These are phyloP conservation scores for Alternaria sp. DNA, from an alignment of 2,329 filamentous ascomycete genomes.

Conservation along the genomic window DNA sequence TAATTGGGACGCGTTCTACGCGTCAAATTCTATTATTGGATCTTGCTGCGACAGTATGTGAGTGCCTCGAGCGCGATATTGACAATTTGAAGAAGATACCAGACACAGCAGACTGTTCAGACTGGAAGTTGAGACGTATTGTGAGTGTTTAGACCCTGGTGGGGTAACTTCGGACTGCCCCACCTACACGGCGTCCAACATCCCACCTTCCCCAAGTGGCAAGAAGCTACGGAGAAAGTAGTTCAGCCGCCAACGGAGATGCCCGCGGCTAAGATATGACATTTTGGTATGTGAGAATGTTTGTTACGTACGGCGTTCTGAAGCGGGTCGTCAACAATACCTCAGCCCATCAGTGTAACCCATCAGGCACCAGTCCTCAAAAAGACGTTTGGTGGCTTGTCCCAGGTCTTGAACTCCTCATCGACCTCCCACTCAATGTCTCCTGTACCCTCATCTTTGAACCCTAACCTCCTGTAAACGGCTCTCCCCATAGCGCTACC, in stretches of 20 bases:
- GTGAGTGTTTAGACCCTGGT: conserved; percentile 24
- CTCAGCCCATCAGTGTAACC: neutral
- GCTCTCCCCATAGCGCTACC: conserved; percentile 47
- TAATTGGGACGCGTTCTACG: conserved; percentile 4
- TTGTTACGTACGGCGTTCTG: neutral
- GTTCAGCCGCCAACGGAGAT: conserved; percentile 22
- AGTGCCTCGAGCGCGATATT: neutral
- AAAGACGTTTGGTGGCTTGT: conserved; percentile 47
- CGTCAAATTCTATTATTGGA: neutral
- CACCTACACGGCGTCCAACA: conserved; percentile 33
- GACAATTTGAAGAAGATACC: neutral
- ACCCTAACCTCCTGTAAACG: conserved; percentile 45
- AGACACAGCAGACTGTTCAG: neutral
- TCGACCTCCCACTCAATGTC: conserved; percentile 45
- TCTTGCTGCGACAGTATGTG: neutral
- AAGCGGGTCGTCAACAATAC: neutral
- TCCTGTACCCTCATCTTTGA: conserved; percentile 41
- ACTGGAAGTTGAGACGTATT: conserved; percentile 8
- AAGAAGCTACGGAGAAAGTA: conserved; percentile 23
- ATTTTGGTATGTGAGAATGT: conserved; percentile 3
- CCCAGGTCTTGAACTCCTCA: conserved; percentile 42
- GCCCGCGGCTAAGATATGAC: conserved; percentile 15
- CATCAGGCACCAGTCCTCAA: conserved; percentile 39
- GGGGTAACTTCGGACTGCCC: conserved; percentile 33
- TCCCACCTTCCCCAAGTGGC: conserved; percentile 45